Conservation (phyloP, 306 rosid genomes). For the Trichosanthes cucumerina region DNA sequence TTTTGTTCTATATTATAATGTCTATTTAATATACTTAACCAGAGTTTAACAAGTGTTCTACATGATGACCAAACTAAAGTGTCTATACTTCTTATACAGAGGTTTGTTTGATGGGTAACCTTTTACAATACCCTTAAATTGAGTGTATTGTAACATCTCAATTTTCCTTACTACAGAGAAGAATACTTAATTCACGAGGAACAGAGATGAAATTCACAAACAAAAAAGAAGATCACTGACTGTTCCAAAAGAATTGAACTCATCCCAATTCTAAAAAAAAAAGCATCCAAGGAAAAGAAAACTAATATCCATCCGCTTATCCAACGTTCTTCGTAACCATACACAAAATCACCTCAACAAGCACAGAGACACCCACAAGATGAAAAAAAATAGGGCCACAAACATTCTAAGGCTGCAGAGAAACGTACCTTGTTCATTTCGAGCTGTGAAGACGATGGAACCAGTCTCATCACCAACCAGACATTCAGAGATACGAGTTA, state of each 20-base stretch:
- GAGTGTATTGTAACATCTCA: not conserved
- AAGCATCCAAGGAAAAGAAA: not conserved
- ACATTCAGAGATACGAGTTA: conserved; percentile 66
- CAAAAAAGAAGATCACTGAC: not conserved
- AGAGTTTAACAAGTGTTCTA: too few species aligned
- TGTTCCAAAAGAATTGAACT: not conserved
- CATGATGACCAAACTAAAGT: too few species aligned
- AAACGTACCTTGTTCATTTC: conserved; percentile 67
- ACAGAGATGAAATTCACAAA: not conserved
- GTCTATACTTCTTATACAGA: too few species aligned
- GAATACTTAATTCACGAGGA: not conserved
- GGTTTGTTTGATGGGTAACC: not conserved
- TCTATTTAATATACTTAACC: too few species aligned
- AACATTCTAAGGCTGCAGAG: not conserved
- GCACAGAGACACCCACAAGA: not conserved
- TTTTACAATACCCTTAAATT: not conserved
- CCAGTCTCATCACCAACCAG: conserved; percentile 74
- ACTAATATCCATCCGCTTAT: not conserved
- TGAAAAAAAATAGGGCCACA: not conserved
- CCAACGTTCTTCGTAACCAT: not conserved
- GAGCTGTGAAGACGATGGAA: conserved; percentile 68
- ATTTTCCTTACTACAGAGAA: not conserved
- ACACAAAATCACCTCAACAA: not conserved
- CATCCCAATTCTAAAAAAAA: not conserved
- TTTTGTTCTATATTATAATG: too few species aligned